Conservation (phyloP, 257 asterid genomes). For the Gentiana macrophylla region DNA sequence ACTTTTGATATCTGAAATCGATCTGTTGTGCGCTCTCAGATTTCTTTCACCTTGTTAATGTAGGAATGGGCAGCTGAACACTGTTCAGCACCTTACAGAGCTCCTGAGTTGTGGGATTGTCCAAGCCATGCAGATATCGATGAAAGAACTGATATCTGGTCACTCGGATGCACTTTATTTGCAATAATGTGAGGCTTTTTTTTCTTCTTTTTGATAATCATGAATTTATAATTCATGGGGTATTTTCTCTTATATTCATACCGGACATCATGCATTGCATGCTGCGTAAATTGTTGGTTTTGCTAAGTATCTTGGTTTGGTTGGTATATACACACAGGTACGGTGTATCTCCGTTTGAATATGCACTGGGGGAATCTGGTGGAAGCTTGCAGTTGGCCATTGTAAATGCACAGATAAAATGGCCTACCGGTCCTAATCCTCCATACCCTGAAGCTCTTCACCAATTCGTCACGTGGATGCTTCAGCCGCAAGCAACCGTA, state of each 20-base stretch:
- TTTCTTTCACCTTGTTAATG: conserved; percentile 17
- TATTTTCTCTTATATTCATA: no score
- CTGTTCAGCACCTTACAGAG: conserved; percentile 90
- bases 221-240: background rate
- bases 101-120: conserved; percentile 98
- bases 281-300: no score
- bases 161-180: conserved; percentile 91
- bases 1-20: background rate
- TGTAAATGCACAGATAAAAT: conserved; percentile 83
- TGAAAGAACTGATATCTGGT: conserved; percentile 98
- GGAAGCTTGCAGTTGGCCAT: conserved; percentile 94
- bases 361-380: conserved; percentile 91
- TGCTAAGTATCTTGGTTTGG: background rate
- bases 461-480: conserved; percentile 97
- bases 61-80: conserved; percentile 99
- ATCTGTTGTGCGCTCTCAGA: conserved; percentile 11
- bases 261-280: no score
- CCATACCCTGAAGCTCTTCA: conserved; percentile 89
- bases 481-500: conserved; percentile 88
- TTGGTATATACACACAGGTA: conserved; percentile 43
- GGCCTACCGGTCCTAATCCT: conserved; percentile 85
- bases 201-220: background rate
- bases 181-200: conserved; percentile 77
- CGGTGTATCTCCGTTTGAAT: conserved; percentile 90
- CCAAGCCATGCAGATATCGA: conserved; percentile 89